A percentile compares a stretch with the other conserved stretches of the same genome.
Conservation (phyloP, 495 filamentous ascomycete genomes). For the Aspergillus nidulans region DNA sequence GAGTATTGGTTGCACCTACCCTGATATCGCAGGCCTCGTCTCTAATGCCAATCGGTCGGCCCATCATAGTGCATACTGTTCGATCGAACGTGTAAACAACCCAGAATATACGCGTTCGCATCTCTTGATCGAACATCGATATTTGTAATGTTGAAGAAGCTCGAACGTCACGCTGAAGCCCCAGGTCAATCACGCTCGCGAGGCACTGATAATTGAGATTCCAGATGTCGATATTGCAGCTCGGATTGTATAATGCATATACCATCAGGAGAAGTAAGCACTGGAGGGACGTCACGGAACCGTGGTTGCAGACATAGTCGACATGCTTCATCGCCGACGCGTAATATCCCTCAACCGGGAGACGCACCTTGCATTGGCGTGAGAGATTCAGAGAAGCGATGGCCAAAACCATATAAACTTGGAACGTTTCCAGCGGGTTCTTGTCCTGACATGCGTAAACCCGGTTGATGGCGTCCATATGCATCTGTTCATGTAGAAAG, state of each 20-base stretch:
- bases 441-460: constrained; percentile 24
- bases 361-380: constrained; percentile 32
- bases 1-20: constrained; percentile 17
- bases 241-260: constrained; percentile 44
- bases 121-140: constrained; percentile 40
- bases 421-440: constrained; percentile 27
- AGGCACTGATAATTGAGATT: constrained; percentile 47
- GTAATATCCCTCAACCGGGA: constrained; percentile 42
- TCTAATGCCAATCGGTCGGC: constrained; percentile 43
- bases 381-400: constrained; percentile 41
- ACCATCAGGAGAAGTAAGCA: constrained; percentile 42
- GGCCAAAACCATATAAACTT: constrained; percentile 45
- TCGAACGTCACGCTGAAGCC: constrained; percentile 41
- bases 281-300: constrained; percentile 37
- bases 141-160: constrained; percentile 28
- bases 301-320: constrained; percentile 32
- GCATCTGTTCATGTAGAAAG: constrained; percentile 39
- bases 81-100: constrained; percentile 44
- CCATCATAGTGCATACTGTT: constrained; percentile 46
- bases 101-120: constrained; percentile 48
- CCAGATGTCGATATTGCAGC: constrained; percentile 44
- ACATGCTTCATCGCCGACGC: constrained; percentile 40
- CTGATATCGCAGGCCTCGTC: constrained; percentile 47
- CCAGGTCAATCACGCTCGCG: constrained; percentile 42
- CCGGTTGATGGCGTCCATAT: constrained; percentile 28